Conservation (phyloP, 805 yeast species). For the Kodamaea nitidulidarum region DNA sequence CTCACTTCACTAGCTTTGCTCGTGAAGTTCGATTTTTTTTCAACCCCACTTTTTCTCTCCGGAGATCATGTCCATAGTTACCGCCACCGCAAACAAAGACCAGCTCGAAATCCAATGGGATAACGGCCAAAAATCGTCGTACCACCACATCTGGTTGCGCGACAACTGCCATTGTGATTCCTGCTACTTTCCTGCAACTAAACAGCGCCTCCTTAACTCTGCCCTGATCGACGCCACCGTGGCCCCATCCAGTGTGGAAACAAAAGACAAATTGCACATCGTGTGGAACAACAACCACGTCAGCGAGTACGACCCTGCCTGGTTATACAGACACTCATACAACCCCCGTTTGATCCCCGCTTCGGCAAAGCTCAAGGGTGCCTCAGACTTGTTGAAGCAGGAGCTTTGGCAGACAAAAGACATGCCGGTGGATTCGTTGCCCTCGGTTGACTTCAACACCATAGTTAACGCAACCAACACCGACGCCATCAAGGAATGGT, state of each 20-base stretch:
- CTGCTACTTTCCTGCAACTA: slow-evolving; percentile 53
- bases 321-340: slow-evolving; percentile 51
- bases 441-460: slow-evolving; percentile 45
- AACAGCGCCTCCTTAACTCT: slow-evolving; percentile 56
- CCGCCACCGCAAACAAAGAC: slow-evolving; percentile 1
- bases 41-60: neutral
- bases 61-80: slow-evolving; percentile 1
- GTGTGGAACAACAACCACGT: slow-evolving; percentile 42
- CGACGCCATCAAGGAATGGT: slow-evolving; percentile 52
- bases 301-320: slow-evolving; percentile 32
- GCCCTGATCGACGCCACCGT: slow-evolving; percentile 35
- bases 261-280: slow-evolving; percentile 17
- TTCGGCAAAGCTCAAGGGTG: slow-evolving; percentile 16
- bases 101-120: slow-evolving; percentile 9
- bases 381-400: slow-evolving; percentile 25
- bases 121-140: slow-evolving; percentile 7
- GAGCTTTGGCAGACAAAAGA: slow-evolving; percentile 44
- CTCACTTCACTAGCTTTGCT: too few relatives aligned
- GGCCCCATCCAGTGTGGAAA: slow-evolving; percentile 9
- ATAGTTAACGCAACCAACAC: slow-evolving; percentile 36
- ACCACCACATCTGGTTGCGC: slow-evolving; percentile 57
- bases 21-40: neutral
- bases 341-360: slow-evolving; percentile 43
- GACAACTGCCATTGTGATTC: slow-evolving; percentile 58
- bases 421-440: slow-evolving; percentile 34